Conservation (phyloP, 1,284 basidiomycete genomes). For the Megacollybia platyphylla region DNA sequence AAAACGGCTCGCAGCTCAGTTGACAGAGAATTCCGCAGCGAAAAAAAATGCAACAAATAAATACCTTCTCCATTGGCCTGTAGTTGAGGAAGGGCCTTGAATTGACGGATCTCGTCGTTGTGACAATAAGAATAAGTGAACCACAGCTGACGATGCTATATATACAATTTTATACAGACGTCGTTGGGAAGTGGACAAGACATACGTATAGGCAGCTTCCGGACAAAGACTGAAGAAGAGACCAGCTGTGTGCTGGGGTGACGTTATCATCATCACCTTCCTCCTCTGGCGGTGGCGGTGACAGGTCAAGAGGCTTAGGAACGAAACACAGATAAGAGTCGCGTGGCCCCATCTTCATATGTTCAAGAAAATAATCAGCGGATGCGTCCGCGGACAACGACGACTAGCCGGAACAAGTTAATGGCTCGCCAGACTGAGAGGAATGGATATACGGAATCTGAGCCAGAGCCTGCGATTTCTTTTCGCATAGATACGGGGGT, state of each 20-base stretch:
- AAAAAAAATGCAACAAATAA: slow-evolving; percentile 13
- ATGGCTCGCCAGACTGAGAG: slow-evolving; percentile 10
- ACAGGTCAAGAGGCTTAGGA: slow-evolving; percentile 43
- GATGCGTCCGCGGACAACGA: slow-evolving; percentile 6
- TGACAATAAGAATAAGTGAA: slow-evolving; percentile 96
- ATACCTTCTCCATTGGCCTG: slow-evolving; percentile 55
- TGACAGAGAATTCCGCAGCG: slow-evolving; percentile 11
- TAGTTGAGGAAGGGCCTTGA: slow-evolving; percentile 53
- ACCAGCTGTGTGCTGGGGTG: slow-evolving; percentile 65
- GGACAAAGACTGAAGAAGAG: slow-evolving; percentile 60
- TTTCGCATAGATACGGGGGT: slow-evolving; percentile 22
- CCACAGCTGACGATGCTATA: slow-evolving; percentile 77
- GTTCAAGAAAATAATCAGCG: slow-evolving; percentile 39
- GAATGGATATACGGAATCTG: slow-evolving; percentile 11
- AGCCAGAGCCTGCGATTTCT: slow-evolving; percentile 43
- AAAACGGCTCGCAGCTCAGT: slow-evolving; percentile 10
- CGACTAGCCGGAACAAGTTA: neutral
- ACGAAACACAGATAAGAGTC: slow-evolving; percentile 65
- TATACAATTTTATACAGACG: slow-evolving; percentile 10
- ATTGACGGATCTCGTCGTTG: slow-evolving; percentile 80
- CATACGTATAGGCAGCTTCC: slow-evolving; percentile 74
- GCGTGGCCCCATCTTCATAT: slow-evolving; percentile 57
- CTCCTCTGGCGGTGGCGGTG: slow-evolving; percentile 27
- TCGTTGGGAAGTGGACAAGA: slow-evolving; percentile 11
- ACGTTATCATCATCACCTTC: slow-evolving; percentile 38